Conservation (phyloP, 192 early-diverging fungal genomes). For the Backusella sp. region DNA sequence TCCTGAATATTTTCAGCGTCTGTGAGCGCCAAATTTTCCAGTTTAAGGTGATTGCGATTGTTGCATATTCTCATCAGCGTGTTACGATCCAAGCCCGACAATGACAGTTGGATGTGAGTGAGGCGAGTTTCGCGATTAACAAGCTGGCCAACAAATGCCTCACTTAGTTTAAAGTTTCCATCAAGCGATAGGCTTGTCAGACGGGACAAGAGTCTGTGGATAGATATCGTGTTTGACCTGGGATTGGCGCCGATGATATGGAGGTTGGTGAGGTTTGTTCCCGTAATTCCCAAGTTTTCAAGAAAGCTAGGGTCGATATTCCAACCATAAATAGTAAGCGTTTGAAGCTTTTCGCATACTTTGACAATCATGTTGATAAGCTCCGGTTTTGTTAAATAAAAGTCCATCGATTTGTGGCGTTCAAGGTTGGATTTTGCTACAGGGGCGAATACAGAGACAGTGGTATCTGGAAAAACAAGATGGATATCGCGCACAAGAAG, state of each 20-base stretch:
- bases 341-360: constrained; percentile 33
- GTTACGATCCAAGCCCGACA: background rate
- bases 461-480: constrained; percentile 21
- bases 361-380: constrained; percentile 16
- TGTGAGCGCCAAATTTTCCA: constrained; percentile 20
- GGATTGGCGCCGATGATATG: constrained; percentile 26
- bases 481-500: constrained; percentile 30
- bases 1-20: constrained; percentile 24
- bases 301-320: constrained; percentile 24
- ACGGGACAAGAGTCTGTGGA: background rate
- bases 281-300: constrained; percentile 5
- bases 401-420: background rate
- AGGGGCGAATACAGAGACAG: background rate
- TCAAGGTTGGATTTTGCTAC: background rate
- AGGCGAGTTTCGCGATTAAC: background rate
- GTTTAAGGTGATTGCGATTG: background rate
- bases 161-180: background rate
- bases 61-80: background rate
- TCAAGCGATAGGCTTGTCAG: background rate
- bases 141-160: background rate
- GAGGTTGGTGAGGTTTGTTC: constrained; percentile 6
- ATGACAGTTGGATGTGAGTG: constrained; percentile 5
- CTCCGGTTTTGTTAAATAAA: constrained; percentile 17
- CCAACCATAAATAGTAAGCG: constrained; percentile 40
- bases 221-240: background rate